Evolutionary conservation across 345 rosid species (phyloP), one percentile per base, ranked within the genome.

Genomic region (Populus deltoides): DNA sequence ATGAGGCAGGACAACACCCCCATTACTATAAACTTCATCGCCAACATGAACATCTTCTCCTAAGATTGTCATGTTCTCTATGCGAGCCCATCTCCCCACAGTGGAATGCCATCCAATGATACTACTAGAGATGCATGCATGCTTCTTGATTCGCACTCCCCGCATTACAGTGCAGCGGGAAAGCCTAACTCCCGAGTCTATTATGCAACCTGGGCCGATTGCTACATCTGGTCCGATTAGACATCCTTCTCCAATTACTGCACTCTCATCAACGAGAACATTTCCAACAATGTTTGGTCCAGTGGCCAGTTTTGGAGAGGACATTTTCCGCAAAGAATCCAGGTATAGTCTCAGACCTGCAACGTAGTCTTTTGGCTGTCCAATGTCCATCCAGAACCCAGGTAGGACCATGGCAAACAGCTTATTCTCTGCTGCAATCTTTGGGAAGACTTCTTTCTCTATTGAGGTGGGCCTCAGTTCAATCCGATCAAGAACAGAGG

Each of bases 311-410:
- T 84, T 90, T 13, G 84, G 73, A 3, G 97, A 86, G 13, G 92
- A 87, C 24, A 83, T 91, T 89, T 92, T 92, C 62, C 91, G 76
- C 11, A 91, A 80, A 18, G 98, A 94, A 82, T 94, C 97, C 9
- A 94, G 90, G 80, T 94, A 94, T 53, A 94, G 97, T 76, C 93
- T 91, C 68, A 94, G 81, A 10, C 98, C 97, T 0, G 92, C 85
- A 63, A 94, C 92, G 90, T 94, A 94, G 72, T 94, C 98, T 81
- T 85, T 88, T 6, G 98, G 98, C 83, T 94, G 98, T 53, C 98
- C 98, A 49, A 94, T 90, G 85, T 94, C 98, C 98, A 94, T 94
- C 98, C 98, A 94, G 73, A 94, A 94, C 29, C 98, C 97, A 0
- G 97, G 97, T n/a, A 94, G 86, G 47, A 90, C 98, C 98, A 94